Conservation (phyloP, 495 filamentous ascomycete species). For the Amphirosellinia nigrospora region DNA sequence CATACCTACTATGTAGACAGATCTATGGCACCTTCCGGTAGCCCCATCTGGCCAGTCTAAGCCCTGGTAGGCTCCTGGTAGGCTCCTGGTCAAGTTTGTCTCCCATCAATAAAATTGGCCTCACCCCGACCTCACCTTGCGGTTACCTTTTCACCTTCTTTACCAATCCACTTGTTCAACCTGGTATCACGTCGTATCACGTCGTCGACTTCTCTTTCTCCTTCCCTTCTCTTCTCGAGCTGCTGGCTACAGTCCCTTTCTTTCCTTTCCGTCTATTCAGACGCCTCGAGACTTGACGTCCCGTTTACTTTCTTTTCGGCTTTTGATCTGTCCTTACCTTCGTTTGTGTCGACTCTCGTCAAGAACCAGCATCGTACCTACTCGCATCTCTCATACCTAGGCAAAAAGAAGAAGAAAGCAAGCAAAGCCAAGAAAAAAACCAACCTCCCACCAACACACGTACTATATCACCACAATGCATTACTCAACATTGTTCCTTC, state of each 20-base stretch:
- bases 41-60: not conserved
- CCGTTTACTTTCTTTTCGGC: conserved; percentile 23
- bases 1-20: too few species aligned
- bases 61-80: not conserved
- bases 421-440: not conserved
- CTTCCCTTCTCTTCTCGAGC: conserved; percentile 27
- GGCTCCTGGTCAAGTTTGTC: not conserved
- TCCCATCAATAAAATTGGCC: conserved; percentile 11
- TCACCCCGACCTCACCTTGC: conserved; percentile 4
- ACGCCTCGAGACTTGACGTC: conserved; percentile 35
- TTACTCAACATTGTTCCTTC: conserved; percentile 17
- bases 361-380: not conserved
- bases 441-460: not conserved
- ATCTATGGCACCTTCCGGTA: conserved; percentile 4
- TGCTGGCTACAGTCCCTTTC: conserved; percentile 25
- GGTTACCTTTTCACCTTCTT: not conserved
- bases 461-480: conserved; percentile 22
- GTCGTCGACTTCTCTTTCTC: not conserved
- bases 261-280: conserved; percentile 19
- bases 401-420: not conserved
- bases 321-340: conserved; percentile 5
- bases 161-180: conserved; percentile 4
- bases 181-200: conserved; percentile 10
- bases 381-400: not conserved
- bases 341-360: not conserved